Evolutionary conservation across 768 basidiomycete species (phyloP), one percentile per base, ranked within the genome.

Genomic region (Mycena maculata): DNA sequence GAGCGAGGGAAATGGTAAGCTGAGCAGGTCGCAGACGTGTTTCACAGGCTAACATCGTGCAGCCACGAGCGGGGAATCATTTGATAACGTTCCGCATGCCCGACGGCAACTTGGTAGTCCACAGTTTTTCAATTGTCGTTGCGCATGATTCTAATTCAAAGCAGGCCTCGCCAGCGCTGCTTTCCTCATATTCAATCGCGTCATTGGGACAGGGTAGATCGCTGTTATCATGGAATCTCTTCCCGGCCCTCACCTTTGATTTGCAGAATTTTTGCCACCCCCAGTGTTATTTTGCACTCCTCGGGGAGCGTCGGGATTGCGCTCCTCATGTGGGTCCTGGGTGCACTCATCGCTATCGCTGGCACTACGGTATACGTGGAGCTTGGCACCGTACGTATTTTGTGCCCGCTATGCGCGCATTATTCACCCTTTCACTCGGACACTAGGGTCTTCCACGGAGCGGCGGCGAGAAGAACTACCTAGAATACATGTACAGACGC

Each of bases 391-490:
- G 81, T 82, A 64, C 22, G 81, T 73, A 6, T 22, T 22, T 20
- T 3, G 8, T 18, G 7, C 1, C 33, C 11, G 9, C 52, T 9
- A 5, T 22, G 28, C 8, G 48, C 7, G 10, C 4, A 18, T 23
- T 28, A 10, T 48, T 33, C 9, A 52, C n/a, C 39, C 1, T 55
- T 18, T 38, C 4, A 47, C 59, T 31, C 36, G 4, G 30, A 1
- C 23, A 20, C n/a, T 36, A 82, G 88, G 89, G 84, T 15, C 74
- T 91, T 1, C 90, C 90, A 1, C 79, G 82, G 20, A 90, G 82
- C 50, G 90, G 90, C 13, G 91, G 87, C n/a, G 90, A 92, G 76
- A 91, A 91, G 75, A 89, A 86, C 48, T 92, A 92, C 70, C 78
- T 92, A 53, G 88, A 90, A 70, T 90, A 84, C 71, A 77, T 90